A percentile compares a stretch with the other conserved stretches of the same genome.
Evolutionary conservation across 352 stramenopile species (phyloP).

Genomic region (Pythium brachiatum): DNA sequence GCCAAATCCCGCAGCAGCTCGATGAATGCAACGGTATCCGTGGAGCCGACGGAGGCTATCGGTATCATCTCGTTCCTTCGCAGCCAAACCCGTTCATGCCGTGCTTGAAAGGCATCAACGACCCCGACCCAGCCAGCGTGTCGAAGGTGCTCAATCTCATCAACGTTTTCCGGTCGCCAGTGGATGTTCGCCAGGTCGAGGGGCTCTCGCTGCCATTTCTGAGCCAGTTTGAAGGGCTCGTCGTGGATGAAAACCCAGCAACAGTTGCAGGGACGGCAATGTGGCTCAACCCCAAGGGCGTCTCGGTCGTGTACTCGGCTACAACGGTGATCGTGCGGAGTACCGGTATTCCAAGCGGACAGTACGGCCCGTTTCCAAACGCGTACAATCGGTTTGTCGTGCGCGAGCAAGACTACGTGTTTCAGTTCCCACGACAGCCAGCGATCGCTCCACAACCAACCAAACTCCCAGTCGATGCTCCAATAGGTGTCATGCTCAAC

Average conservation of each 20-base stretch:
- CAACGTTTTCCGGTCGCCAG: conserved; percentile 44
- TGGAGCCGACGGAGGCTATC: conserved; percentile 43
- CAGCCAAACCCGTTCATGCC: conserved; percentile 38
- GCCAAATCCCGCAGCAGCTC: conserved; percentile 34
- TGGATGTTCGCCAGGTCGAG: conserved; percentile 46
- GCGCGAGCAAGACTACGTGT: conserved; percentile 59
- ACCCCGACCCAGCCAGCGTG: conserved; percentile 5
- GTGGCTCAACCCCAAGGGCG: conserved; percentile 50
- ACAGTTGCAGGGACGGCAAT: conserved; percentile 19
- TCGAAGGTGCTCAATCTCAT: conserved; percentile 17
- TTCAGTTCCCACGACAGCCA: conserved; percentile 54
- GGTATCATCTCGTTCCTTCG: conserved; percentile 44
- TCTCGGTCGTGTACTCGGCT: conserved; percentile 55
- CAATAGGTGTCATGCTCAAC: conserved; percentile 72
- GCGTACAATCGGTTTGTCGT: conserved; percentile 49
- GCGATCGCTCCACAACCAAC: conserved; percentile 22
- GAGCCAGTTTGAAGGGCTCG: conserved; percentile 45
- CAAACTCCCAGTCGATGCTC: conserved; percentile 35
- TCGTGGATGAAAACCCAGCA: conserved; percentile 48
- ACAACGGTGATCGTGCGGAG: conserved; percentile 55
- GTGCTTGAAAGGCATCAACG: conserved; percentile 52
- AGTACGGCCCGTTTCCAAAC: conserved; percentile 66
- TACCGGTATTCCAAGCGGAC: conserved; percentile 46
- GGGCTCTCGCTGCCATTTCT: conserved; percentile 45
- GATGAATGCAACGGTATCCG: conserved; percentile 59